phyloP scores from a whole-genome alignment of 2,329 filamentous ascomycete genomes.

The Colletotrichum tropicale region DNA sequence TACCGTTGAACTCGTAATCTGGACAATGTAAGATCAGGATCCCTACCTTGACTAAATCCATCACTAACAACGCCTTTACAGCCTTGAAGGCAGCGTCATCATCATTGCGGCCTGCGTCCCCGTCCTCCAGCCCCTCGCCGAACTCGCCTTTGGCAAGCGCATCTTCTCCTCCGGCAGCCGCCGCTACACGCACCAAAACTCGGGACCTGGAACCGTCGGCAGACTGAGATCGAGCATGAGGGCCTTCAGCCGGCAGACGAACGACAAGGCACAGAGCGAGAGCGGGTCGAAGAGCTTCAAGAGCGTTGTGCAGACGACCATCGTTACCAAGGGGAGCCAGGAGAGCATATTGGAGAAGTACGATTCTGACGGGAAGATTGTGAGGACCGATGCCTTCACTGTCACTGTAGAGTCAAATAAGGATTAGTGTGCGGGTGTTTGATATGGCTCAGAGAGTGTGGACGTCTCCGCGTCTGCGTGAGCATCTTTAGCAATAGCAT shows the following conservation, averaged over 20 bases:
- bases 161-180: neutral
- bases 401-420: neutral
- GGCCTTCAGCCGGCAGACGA: neutral
- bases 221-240: neutral
- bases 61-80: neutral
- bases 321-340: neutral
- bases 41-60: rapidly evolving
- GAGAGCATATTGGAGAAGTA: neutral
- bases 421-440: neutral
- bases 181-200: neutral
- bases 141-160: constrained; percentile 1
- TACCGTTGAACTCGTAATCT: constrained; percentile 47
- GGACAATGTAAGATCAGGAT: constrained; percentile 42
- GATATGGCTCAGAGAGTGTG: neutral
- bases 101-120: constrained; percentile 40
- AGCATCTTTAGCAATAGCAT: neutral
- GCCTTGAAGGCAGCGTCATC: constrained; percentile 35
- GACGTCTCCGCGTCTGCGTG: neutral
- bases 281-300: neutral
- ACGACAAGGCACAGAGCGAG: neutral
- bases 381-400: neutral
- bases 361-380: neutral
- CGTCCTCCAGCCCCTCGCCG: constrained; percentile 33
- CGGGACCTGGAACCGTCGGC: neutral
- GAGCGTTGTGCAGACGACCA: neutral